Evolutionary conservation across 306 rosid species (phyloP).

Genomic region (Phaseolus lunatus): DNA sequence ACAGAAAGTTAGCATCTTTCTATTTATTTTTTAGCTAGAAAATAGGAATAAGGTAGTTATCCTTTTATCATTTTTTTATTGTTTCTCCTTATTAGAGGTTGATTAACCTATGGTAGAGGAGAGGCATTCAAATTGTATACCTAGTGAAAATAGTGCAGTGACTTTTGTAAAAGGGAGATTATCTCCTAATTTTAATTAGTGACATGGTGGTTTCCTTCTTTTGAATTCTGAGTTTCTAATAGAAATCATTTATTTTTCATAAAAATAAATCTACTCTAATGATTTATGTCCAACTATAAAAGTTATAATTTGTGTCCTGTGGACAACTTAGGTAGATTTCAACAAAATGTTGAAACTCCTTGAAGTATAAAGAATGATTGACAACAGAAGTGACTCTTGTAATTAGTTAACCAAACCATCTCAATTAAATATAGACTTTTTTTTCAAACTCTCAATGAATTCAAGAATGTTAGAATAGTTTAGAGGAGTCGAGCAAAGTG

Average conservation of each 20-base stretch:
- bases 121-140: too few species aligned
- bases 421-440: background rate
- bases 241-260: background rate
- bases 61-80: too few species aligned
- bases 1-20: too few species aligned
- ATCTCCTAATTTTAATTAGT: too few species aligned
- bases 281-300: slow-evolving; percentile 22
- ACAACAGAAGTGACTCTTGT: background rate
- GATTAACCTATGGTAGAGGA: too few species aligned
- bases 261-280: slow-evolving; percentile 16
- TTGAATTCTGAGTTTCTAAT: too few species aligned
- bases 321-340: slow-evolving; percentile 5
- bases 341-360: slow-evolving; percentile 17
- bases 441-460: background rate
- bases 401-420: slow-evolving; percentile 3
- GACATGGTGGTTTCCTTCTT: too few species aligned
- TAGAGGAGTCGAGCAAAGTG: slow-evolving; percentile 1
- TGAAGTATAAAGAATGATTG: background rate
- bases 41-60: too few species aligned
- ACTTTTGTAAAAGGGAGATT: too few species aligned
- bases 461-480: slow-evolving; percentile 6
- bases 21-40: too few species aligned
- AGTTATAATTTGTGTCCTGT: background rate
- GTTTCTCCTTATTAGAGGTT: too few species aligned
- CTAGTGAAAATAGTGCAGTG: too few species aligned